These are phyloP conservation scores for Xeromyces bisporus DNA, from an alignment of 495 filamentous ascomycete species.

Conservation along the genomic window DNA sequence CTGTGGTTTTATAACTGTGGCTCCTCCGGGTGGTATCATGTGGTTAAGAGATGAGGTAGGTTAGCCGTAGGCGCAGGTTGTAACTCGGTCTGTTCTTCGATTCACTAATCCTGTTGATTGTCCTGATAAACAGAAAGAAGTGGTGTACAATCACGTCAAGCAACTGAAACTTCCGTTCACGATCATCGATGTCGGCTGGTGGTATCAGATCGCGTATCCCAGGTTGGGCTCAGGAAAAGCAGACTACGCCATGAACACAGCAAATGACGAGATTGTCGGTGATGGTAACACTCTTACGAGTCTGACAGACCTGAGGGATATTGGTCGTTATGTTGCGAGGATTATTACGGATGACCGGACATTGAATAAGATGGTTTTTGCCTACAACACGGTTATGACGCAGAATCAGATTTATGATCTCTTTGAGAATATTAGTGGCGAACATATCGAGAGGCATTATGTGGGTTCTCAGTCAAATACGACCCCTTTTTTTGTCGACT, in stretches of 20 bases:
- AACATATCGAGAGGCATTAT: slow-evolving; percentile 33
- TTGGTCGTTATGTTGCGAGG: slow-evolving; percentile 37
- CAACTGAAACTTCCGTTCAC: slow-evolving; percentile 38
- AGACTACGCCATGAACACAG: slow-evolving; percentile 31
- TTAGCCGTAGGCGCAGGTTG: too few species aligned
- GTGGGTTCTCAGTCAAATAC: too few species aligned
- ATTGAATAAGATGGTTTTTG: slow-evolving; percentile 38
- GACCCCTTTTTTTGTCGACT: slow-evolving; percentile 1
- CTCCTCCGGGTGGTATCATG: slow-evolving; percentile 31
- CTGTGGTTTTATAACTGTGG: slow-evolving; percentile 34
- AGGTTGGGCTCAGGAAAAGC: slow-evolving; percentile 33
- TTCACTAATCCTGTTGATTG: too few species aligned
- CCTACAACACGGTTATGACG: slow-evolving; percentile 31
- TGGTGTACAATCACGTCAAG: slow-evolving; percentile 37
- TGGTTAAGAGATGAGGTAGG: slow-evolving; percentile 30
- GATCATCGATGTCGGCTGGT: slow-evolving; percentile 44
- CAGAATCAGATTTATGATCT: slow-evolving; percentile 33
- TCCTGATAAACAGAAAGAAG: slow-evolving; percentile 32
- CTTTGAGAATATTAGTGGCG: slow-evolving; percentile 35
- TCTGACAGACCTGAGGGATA: slow-evolving; percentile 36
- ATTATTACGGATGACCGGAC: slow-evolving; percentile 40
- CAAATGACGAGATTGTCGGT: slow-evolving; percentile 30
- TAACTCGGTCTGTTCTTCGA: not conserved
- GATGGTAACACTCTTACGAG: slow-evolving; percentile 32
- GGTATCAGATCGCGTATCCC: slow-evolving; percentile 38